These are phyloP conservation scores for Colletotrichum tamarilloi DNA, from an alignment of 2,329 filamentous ascomycete genomes.

Conservation along the genomic window DNA sequence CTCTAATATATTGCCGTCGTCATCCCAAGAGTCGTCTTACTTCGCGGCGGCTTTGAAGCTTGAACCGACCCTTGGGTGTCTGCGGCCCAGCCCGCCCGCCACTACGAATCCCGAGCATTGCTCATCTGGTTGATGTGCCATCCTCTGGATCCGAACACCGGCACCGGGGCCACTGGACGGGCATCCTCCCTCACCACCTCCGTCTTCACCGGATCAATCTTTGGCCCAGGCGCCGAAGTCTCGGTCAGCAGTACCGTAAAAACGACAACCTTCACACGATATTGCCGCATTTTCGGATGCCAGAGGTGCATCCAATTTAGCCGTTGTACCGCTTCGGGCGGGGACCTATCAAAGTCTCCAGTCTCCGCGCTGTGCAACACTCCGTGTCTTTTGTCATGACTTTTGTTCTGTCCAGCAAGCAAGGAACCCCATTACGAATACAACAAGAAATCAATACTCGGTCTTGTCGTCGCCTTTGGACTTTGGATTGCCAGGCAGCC, in stretches of 20 bases:
- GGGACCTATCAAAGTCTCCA: not conserved
- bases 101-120: not conserved
- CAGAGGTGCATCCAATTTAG: not conserved
- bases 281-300: not conserved
- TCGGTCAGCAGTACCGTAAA: not conserved
- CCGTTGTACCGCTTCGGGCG: not conserved
- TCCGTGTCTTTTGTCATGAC: not conserved
- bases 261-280: not conserved
- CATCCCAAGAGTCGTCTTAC: not conserved
- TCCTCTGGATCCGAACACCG: conserved; percentile 1
- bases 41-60: not conserved
- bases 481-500: not conserved
- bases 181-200: conserved; percentile 7
- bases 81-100: conserved; percentile 15
- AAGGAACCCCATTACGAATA: not conserved
- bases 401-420: not conserved
- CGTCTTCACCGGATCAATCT: not conserved
- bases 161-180: not conserved
- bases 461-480: not conserved
- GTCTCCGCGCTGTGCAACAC: not conserved
- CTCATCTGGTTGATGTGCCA: conserved; percentile 11
- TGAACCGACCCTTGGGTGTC: not conserved
- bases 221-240: not conserved
- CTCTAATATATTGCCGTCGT: conserved; percentile 2
- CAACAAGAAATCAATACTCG: not conserved